Evolutionary conservation across 257 asterid species (phyloP), one percentile per base, ranked within the genome.

Genomic region (Nicotiana tabacum): DNA sequence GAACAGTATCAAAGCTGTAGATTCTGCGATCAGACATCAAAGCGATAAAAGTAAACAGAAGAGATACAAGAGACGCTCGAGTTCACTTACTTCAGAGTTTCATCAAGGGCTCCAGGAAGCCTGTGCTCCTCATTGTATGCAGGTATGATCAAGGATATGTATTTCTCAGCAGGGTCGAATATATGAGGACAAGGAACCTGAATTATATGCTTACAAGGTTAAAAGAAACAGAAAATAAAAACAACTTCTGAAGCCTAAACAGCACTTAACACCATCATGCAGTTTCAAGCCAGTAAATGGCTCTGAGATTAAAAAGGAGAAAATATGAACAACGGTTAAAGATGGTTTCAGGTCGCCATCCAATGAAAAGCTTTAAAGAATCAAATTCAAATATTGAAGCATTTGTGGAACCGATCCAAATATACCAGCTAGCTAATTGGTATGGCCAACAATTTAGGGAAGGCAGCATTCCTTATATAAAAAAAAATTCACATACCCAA

Each of bases 101-200:
- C 99, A 10, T 87, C 92, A 24, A 96, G 98, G 32, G 98, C 97
- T 87, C 93, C 96, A 27, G 98, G 96, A 81, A 96, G 98, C 88
- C 99, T 89, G 88, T 90, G 81, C 89, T 96, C 97, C 86, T 96
- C 98, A 79, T 94, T 94, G 92, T 88, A 96, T 18, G 98, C 99
- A 62, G 99, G 99, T 85, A 81, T 16, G 12, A 81, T 46, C 78
- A 81, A 81, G 61, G 83, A 81, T 72, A 81, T 64, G 77, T 66
- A 81, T 66, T 81, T 81, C 77, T 66, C 78, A 24, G 83, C 83
- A 66, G 83, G 83, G 67, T 81, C 78, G 91, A 37, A 29, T 55
- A 81, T 53, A 66, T 66, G 77, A 53, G 83, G 78, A 81, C 78
- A 81, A 58, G 67, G 83, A 72, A 81, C 78, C 83, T 81, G 83